Base-by-base conservation (phyloP, 2,329 filamentous ascomycete genomes). In the Ophiostoma ulmi region DNA sequence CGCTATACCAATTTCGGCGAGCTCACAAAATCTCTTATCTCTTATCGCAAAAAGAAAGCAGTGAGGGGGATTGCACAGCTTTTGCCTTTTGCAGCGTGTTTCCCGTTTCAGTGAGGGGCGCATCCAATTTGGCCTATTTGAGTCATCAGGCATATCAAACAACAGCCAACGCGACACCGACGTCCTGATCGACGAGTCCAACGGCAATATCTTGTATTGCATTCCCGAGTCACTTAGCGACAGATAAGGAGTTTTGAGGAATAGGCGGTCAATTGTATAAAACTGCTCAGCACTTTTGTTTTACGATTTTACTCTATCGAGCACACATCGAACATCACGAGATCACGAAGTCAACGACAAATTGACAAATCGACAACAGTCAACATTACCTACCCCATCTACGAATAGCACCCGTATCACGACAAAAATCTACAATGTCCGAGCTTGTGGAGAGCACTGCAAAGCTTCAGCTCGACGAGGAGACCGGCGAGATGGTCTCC, bases 401-500 rank as follows among this genome's bases (percentile, higher is more conserved):
- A 36, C 61, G 11, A 35, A 38, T 31, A 61, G 10, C 55, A 39
- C 5, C 17, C 52, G 31, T 31, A 31, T 31, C 31, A 31, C 13
- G n/a, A 41, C 17, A 8, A 7, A 10, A 20, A 10, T 7, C 17
- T 0, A 22, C 55, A 70, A 69, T 85, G 83, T 80, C 83, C 72
- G 83, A 85, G 75, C 77, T 84, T 48, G 77, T 79, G 38, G 83
- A 85, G 74, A 79, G 78, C 68, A 80, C 82, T 52, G 83, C 86
- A 72, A 88, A 88, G 81, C 83, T 89, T 63, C 81, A 86, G 77
- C 83, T 88, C 48, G 87, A 89, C 78, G 84, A 87, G 75, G 86
- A 86, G 79, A 89, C 87, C 3, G 86, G 87, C n/a, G 87, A 89
- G 79, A 87, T 87, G 85, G 84, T 89, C 61, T 88, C 86, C 67